phyloP scores from a whole-genome alignment of 306 rosid species.

The Corylus americana region DNA sequence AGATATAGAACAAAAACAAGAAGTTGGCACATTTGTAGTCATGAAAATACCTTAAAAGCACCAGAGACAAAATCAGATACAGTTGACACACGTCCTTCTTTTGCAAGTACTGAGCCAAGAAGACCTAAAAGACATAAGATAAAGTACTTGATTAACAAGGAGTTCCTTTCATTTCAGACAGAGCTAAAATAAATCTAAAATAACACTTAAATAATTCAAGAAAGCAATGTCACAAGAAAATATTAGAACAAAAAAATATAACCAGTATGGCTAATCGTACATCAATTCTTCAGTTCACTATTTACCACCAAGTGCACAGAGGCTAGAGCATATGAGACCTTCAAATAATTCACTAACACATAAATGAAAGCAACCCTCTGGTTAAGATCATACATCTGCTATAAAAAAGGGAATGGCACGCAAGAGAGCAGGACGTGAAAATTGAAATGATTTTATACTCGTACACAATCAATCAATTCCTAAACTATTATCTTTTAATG shows the following conservation, averaged over 20 bases:
- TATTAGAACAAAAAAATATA: not conserved
- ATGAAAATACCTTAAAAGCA: slow-evolving; percentile 72
- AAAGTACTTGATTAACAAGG: slow-evolving; percentile 12
- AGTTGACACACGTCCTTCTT: slow-evolving; percentile 67
- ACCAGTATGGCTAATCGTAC: not conserved
- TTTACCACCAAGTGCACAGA: not conserved
- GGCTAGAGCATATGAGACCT: not conserved
- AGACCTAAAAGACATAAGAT: slow-evolving; percentile 56
- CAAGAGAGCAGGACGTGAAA: not conserved
- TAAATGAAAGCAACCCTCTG: not conserved
- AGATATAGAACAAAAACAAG: not conserved
- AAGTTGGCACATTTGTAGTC: not conserved
- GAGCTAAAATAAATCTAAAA: not conserved
- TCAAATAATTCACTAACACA: not conserved
- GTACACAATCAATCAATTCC: not conserved
- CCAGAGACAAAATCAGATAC: slow-evolving; percentile 69
- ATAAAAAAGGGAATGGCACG: too few relatives aligned
- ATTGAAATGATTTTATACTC: not conserved
- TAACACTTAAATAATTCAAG: not conserved
- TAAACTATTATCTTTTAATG: not conserved
- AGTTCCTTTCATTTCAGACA: not conserved
- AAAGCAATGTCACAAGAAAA: not conserved
- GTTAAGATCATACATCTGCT: not conserved
- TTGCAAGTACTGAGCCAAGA: slow-evolving; percentile 79
- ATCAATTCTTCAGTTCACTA: not conserved